Evolutionary conservation across 1,284 basidiomycete genomes (phyloP), one percentile per base, ranked within the genome.

Genomic region (Vanrija pseudolonga): DNA sequence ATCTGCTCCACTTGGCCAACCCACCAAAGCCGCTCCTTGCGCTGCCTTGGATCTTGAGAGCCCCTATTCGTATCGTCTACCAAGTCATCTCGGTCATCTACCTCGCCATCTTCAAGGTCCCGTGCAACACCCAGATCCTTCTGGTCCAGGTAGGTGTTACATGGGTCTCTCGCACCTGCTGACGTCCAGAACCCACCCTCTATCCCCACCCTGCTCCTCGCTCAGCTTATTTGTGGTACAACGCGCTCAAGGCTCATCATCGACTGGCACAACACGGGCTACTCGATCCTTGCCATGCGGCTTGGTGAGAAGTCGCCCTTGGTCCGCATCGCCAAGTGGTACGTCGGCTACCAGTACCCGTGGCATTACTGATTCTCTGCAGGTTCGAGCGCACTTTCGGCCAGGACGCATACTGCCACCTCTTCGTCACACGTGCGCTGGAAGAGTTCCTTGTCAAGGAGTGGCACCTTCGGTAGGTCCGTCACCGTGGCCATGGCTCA

Each of bases 201-300:
- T 51, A 91, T 99, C 20, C 96, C 96, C 0, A 95, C 95, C 0
- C 83, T 99, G 14, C 84, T 86, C 2, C 78, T 98, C 9, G 90
- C 91, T 2, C 88, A 89, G 78, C 72, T 92, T 39, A 84, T 88
- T 0, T 82, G 83, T 20, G 74, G 77, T 47, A 67, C 90, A 5
- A 81, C 85, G 17, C 85, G 87, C 2, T 87, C 86, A 59, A 89
- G 89, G 65, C 80, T 98, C 56, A 88, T 98, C 53, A 95, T 98
- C 58, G 96, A 99, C 77, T 99, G 96, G 96, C 96, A 99, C 73
- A 99, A 99, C 72, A 83, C 95, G 9, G 94, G 93, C 7, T 95
- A 92, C 71, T 97, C 87, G 54, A 93, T 98, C 48, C 82, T 99
- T 32, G 89, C 88, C 0, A 77, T 98, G 56, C 86, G 86, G 60